Conservation (phyloP, 768 basidiomycete genomes). For the Lactarius sp. region DNA sequence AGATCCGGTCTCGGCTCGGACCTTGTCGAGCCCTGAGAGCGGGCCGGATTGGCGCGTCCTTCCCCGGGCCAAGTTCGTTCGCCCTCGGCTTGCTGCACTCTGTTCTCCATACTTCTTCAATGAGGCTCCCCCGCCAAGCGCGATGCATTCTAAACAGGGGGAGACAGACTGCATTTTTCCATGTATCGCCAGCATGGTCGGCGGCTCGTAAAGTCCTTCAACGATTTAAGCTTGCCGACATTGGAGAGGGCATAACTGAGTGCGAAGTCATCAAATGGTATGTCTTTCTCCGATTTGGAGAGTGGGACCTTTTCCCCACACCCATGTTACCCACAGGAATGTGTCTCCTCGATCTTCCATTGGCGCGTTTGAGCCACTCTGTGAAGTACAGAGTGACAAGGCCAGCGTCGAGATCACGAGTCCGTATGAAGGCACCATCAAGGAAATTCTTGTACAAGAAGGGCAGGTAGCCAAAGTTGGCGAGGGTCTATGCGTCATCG, state of each 20-base stretch:
- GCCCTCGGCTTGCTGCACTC: background rate
- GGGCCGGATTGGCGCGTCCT: background rate
- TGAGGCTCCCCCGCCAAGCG: slow-evolving; percentile 13
- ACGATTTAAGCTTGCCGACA: slow-evolving; percentile 75
- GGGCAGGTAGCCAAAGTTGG: slow-evolving; percentile 86
- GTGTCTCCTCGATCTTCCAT: slow-evolving; percentile 50
- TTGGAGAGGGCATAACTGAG: slow-evolving; percentile 89
- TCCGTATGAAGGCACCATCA: slow-evolving; percentile 74
- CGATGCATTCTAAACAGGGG: slow-evolving; percentile 6
- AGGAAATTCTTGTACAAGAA: slow-evolving; percentile 68
- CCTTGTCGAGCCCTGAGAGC: background rate
- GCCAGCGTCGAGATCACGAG: slow-evolving; percentile 89
- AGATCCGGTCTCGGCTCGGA: no score
- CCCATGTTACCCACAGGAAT: slow-evolving; percentile 43
- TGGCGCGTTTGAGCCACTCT: slow-evolving; percentile 64
- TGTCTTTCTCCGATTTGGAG: slow-evolving; percentile 24
- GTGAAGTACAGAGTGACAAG: slow-evolving; percentile 88
- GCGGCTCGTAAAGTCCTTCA: slow-evolving; percentile 40
- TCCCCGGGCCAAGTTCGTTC: no score
- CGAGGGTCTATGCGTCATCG: slow-evolving; percentile 68
- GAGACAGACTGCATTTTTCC: slow-evolving; percentile 30
- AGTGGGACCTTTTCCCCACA: no score
- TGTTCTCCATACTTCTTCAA: background rate
- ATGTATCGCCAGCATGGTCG: slow-evolving; percentile 33
- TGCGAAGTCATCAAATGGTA: slow-evolving; percentile 87